Conservation (phyloP, 2,329 filamentous ascomycete species). For the Plectosphaerella plurivora region DNA sequence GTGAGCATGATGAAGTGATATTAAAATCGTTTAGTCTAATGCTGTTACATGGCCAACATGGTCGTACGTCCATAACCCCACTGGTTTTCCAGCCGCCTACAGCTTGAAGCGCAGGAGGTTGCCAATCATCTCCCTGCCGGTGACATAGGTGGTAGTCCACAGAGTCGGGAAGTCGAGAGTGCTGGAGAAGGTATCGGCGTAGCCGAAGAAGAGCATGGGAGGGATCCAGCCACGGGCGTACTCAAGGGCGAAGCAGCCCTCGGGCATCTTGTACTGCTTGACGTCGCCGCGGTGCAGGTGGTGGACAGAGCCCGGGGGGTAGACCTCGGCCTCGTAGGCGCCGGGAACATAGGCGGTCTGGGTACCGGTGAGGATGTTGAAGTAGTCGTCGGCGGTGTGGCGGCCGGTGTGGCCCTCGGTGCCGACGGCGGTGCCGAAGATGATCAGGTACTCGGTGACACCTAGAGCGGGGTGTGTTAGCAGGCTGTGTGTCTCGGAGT, state of each 20-base stretch:
- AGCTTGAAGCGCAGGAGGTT: conserved; percentile 72
- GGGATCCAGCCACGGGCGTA: conserved; percentile 88
- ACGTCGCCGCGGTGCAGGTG: conserved; percentile 66
- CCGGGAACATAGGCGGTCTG: conserved; percentile 72
- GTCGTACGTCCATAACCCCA: no score
- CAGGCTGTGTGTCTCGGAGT: background rate
- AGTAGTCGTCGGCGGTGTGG: conserved; percentile 92
- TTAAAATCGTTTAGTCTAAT: no score
- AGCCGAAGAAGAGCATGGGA: conserved; percentile 87
- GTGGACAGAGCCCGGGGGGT: conserved; percentile 65
- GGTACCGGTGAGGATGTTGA: conserved; percentile 78
- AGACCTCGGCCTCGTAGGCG: conserved; percentile 65
- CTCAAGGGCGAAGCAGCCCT: conserved; percentile 74
- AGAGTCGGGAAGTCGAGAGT: conserved; percentile 83
- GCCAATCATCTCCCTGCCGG: conserved; percentile 68
- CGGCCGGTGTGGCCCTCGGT: conserved; percentile 86
- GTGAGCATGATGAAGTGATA: no score
- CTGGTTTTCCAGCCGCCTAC: conserved; percentile 29
- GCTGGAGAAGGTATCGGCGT: conserved; percentile 73
- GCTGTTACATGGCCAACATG: no score
- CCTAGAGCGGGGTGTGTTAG: conserved; percentile 29
- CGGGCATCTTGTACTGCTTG: conserved; percentile 81
- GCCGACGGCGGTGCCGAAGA: conserved; percentile 78
- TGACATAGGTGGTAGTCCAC: conserved; percentile 72
- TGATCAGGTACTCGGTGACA: conserved; percentile 85